Evolutionary conservation across 306 rosid genomes (phyloP).

Genomic region (Luffa aegyptiaca): DNA sequence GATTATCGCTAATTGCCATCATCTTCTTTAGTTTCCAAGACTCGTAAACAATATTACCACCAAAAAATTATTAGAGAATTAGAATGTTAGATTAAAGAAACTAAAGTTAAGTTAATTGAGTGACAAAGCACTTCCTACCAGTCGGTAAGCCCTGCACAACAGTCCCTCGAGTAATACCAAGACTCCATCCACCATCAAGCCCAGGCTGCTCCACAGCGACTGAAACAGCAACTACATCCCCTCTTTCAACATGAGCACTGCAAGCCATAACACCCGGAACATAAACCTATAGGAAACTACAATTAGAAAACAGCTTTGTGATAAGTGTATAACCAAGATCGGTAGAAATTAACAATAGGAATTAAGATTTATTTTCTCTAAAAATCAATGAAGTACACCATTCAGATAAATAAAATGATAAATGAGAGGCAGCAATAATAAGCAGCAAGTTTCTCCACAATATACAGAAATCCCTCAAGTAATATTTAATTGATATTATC

Average conservation of each 20-base stretch:
- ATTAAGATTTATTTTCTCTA: not conserved
- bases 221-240: slow-evolving; percentile 68
- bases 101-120: not conserved
- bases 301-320: slow-evolving; percentile 12
- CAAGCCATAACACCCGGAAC: slow-evolving; percentile 94
- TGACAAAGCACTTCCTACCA: slow-evolving; percentile 36
- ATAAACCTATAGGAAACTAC: slow-evolving; percentile 43
- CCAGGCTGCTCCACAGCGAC: slow-evolving; percentile 80
- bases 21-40: not conserved
- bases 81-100: not conserved
- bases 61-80: not conserved
- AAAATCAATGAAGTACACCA: not conserved
- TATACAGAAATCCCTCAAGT: not conserved
- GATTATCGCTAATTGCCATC: not conserved
- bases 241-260: slow-evolving; percentile 89
- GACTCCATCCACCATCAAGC: slow-evolving; percentile 61
- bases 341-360: not conserved
- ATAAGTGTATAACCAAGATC: not conserved
- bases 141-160: slow-evolving; percentile 54
- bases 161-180: slow-evolving; percentile 79
- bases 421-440: not conserved
- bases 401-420: not conserved
- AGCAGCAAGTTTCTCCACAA: not conserved
- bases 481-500: not conserved
- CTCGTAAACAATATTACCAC: not conserved